Base-by-base conservation (phyloP, 441 rosid genomes). In the Erodium texanum region DNA sequence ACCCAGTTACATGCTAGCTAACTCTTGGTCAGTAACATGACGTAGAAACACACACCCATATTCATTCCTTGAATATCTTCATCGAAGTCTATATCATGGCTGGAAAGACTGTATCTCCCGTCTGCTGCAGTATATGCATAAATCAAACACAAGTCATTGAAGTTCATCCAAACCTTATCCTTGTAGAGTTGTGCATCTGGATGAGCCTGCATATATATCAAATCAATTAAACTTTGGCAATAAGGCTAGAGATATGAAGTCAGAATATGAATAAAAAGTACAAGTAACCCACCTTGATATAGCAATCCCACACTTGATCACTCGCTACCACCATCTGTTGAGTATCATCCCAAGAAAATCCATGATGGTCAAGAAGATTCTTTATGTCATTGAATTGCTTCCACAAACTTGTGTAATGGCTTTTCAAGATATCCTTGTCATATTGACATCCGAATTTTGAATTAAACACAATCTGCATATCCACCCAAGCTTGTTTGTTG, bases 81-180 rank as follows among this genome's bases (percentile, higher is more conserved):
- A 7, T 90, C 95, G 71, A 85, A 78, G 77, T 88, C 92, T 62
- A 81, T 9, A 76, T 92, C 98, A 81, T 92, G 96, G 77, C 96
- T 90, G 62, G 98, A 92, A 68, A 81, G 82, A 68, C 98, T 92
- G 71, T 92, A 92, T 77, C 98, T 87, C 78, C 98, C 98, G 79
- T 89, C 98, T 0, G 98, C 98, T 67, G 81, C 79, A 1, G 89
- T 80, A 80, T 88, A 82, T 69, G 90, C 98, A 82, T 82, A 88
- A 70, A 90, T 85, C 70, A 85, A 74, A 75, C 93, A 87, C 82
- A 92, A 71, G 73, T 92, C 92, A 70, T 76, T 78, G 74, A 90
- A 88, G 79, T 90, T 83, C 73, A 78, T 74, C 69, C 88, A 84
- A 8, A 90, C 72, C 76, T 88, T 92, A 24, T 89, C 85, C 86